These are phyloP conservation scores for Murraya koenigii DNA, from an alignment of 345 rosid species.

Conservation along the genomic window DNA sequence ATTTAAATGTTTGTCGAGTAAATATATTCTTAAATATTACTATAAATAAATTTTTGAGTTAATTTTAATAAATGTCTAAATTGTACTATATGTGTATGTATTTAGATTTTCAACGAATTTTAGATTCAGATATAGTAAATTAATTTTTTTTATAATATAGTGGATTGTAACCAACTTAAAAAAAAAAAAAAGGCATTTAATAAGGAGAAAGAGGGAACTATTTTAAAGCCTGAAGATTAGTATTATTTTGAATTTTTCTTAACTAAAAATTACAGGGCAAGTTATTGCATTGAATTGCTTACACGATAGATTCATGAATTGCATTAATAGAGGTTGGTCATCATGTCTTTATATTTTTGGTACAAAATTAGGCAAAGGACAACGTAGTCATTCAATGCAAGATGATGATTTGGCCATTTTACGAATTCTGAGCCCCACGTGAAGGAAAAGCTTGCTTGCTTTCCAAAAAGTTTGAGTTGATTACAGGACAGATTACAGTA, in stretches of 20 bases:
- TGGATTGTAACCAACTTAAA: no score
- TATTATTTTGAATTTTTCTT: background rate
- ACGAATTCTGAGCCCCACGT: slow-evolving; percentile 22
- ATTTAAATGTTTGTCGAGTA: rapidly evolving
- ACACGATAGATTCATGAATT: background rate
- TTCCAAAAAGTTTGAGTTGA: slow-evolving; percentile 26
- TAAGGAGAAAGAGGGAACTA: no score
- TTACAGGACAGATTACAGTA: slow-evolving; percentile 29
- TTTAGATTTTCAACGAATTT: no score
- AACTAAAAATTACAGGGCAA: background rate
- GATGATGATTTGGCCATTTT: slow-evolving; percentile 17
- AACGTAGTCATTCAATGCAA: background rate
- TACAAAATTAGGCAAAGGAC: slow-evolving; percentile 1
- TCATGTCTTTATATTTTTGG: background rate
- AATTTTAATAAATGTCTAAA: no score
- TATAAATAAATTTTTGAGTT: no score
- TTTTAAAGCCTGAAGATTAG: no score
- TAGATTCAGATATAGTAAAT: no score
- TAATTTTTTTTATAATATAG: no score
- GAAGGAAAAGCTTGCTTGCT: slow-evolving; percentile 26
- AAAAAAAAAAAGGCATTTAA: no score
- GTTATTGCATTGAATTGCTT: background rate
- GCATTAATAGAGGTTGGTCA: background rate
- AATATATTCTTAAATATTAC: rapidly evolving
- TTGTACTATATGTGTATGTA: no score